Base-by-base conservation (phyloP, 83 land plant genomes). In the Larix sibirica region DNA sequence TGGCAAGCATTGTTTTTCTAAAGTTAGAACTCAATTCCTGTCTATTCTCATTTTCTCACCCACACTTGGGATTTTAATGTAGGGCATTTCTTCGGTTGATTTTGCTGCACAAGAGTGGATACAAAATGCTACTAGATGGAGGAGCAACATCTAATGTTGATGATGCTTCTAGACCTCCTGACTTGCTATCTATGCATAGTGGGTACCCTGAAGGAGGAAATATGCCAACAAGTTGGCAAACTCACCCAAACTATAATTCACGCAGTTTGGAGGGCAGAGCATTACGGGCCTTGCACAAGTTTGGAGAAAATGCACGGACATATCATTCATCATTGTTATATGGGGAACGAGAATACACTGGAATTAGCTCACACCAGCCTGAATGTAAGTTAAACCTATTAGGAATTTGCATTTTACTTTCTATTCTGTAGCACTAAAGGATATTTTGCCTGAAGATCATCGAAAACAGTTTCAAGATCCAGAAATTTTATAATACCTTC, bases 111-210 rank as follows among this genome's bases (percentile, higher is more conserved):
- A 85, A 93, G 61, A 91, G 91, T 89, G 99, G 98, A 23, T 97
- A 90, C 83, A 92, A 91, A 75, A 94, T 97, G 95, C 94, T 97
- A 62, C 74, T 96, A 70, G 92, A 93, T 81, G 99, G 99, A 68
- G 99, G 99, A 42, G 96, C 91, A 84, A 83, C 86, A 60, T 69
- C 77, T 69, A 92, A 94, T 86, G 77, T 58, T 42, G 96, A 88
- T 26, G 82, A 83, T 4, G 60, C 50, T 36, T 24, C 36, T 61
- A 65, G 79, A 40, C 36, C 23, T 69, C 71, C 82, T n/a, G 16
- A 21, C 42, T 18, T 36, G 24, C 28, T 2, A 6, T 78, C 80
- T 4, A 20, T 58, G 82, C 82, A 66, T 36, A 26, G 24, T 20
- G 77, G 38, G 70, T 20, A 81, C 75, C 90, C 56, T 68, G 87